These are phyloP conservation scores for Kwoniella dendrophila DNA, from an alignment of 768 basidiomycete species.

Conservation along the genomic window DNA sequence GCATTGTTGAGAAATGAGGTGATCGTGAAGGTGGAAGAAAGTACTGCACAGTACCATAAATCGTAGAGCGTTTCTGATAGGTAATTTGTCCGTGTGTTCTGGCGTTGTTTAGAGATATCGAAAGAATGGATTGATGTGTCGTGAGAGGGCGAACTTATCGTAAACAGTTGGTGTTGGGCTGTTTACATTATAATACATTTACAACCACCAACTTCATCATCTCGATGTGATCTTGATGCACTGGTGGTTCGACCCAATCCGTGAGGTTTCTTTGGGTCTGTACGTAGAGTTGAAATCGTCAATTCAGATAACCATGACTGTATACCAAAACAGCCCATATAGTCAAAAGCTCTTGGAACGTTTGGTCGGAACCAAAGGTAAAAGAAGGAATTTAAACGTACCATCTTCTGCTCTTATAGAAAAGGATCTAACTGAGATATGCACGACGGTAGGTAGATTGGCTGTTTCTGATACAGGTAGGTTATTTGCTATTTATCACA, in stretches of 20 bases:
- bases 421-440: slow-evolving; percentile 52
- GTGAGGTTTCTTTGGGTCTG: slow-evolving; percentile 38
- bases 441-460: slow-evolving; percentile 44
- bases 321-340: too few species aligned
- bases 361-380: too few species aligned
- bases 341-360: background rate
- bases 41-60: too few species aligned
- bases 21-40: too few species aligned
- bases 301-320: too few species aligned
- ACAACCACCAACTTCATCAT: slow-evolving; percentile 46
- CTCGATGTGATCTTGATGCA: slow-evolving; percentile 22
- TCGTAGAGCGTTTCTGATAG: too few species aligned
- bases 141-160: too few species aligned
- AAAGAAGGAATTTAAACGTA: slow-evolving; percentile 18
- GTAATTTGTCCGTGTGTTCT: too few species aligned
- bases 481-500: slow-evolving; percentile 36
- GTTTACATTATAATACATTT: slow-evolving; percentile 52
- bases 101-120: too few species aligned
- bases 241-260: slow-evolving; percentile 13
- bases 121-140: too few species aligned
- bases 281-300: background rate
- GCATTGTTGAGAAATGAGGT: too few species aligned
- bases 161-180: background rate
- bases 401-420: slow-evolving; percentile 48
- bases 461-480: slow-evolving; percentile 36